phyloP scores from a whole-genome alignment of 2,329 filamentous ascomycete genomes.

The Cladophialophora chaetospira region DNA sequence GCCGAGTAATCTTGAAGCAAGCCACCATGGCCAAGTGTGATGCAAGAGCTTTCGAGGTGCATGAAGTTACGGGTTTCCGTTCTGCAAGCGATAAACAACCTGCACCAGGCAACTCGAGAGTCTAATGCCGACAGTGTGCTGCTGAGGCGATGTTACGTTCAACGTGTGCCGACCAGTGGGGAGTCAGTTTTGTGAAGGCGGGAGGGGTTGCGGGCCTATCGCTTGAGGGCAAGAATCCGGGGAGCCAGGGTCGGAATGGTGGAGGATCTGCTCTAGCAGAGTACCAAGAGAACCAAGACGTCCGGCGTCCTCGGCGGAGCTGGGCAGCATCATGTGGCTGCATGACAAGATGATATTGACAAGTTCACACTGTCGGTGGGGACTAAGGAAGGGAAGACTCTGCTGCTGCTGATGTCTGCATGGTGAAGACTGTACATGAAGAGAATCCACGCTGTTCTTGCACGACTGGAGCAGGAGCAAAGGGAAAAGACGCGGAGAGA shows the following conservation, averaged over 20 bases:
- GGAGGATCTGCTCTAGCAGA: background rate
- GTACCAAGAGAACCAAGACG: conserved; percentile 9
- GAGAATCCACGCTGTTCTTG: no score
- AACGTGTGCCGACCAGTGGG: background rate
- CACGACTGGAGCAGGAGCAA: background rate
- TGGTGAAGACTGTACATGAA: no score
- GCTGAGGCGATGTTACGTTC: conserved; percentile 9
- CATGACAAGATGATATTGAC: background rate
- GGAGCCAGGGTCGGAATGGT: background rate
- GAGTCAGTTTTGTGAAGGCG: background rate
- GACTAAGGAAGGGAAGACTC: background rate
- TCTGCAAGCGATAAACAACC: background rate
- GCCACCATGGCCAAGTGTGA: background rate
- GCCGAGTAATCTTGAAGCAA: conserved; percentile 14
- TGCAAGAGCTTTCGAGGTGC: background rate
- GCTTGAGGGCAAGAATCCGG: background rate
- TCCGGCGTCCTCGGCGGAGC: conserved; percentile 4
- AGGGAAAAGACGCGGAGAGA: background rate
- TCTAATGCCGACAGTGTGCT: background rate
- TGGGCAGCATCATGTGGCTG: conserved; percentile 8
- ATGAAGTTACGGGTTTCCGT: background rate
- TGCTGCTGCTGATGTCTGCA: no score
- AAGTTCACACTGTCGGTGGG: background rate
- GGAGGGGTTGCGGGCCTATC: conserved; percentile 3
- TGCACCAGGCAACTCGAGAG: background rate